Base-by-base conservation (phyloP, 345 rosid species). In the Eucalyptus albens region DNA sequence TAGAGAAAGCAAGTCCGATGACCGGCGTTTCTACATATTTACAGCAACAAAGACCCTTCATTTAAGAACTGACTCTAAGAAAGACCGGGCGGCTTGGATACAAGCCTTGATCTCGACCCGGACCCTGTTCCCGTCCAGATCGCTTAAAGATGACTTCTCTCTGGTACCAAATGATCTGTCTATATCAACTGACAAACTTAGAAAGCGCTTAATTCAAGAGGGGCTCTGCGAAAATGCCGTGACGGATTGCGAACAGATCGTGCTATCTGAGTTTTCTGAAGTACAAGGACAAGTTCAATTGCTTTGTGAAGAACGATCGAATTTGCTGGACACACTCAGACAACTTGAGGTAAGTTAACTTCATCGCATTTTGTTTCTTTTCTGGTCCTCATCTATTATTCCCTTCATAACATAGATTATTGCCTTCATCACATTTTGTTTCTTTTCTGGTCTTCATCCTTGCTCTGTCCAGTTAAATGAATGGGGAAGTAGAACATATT, bases 41-140 rank as follows among this genome's bases (percentile, higher is more conserved):
- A 98, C 99, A 89, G 99, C 99, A 45, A 97, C 99, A 29, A 98
- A 98, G 93, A 98, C 99, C 22, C 97, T 98, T 92, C 99, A 98
- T 93, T 87, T 98, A 88, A 94, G 99, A 92, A 96, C 99, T 89
- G 96, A 94, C 91, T 95, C 99, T 27, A 97, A 90, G 89, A 90
- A 91, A 81, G 99, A 98, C 91, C 94, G 99, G 89, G 94, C 92
- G 86, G 97, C 98, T 91, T 98, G 99, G 99, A 92, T 98, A 50
- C 99, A 96, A 94, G 99, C 97, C 88, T 94, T 98, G 93, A 94
- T 93, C 89, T 95, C 95, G 88, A 93, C 97, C 8, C 93, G 95
- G 91, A 93, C 94, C 93, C 91, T 97, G 29, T 92, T 93, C 89
- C 96, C 94, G n/a, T 92, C 94, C 85, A 93, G 97, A 90, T 91